These are phyloP conservation scores for Periconia sp. DNA, from an alignment of 2,329 filamentous ascomycete genomes.

Conservation along the genomic window DNA sequence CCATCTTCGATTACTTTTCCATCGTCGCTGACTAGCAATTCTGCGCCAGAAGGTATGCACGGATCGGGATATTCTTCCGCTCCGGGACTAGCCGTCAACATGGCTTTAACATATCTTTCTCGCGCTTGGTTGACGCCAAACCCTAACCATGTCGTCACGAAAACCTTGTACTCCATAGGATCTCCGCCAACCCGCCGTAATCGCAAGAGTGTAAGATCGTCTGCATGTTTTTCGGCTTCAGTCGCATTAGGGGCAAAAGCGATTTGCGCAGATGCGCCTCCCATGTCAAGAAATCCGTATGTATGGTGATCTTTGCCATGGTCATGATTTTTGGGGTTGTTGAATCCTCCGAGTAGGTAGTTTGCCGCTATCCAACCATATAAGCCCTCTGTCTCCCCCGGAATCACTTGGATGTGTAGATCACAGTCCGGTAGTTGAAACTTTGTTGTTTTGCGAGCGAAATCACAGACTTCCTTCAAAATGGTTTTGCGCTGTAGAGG, in stretches of 20 bases:
- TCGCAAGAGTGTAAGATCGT: conserved; percentile 84
- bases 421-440: conserved; percentile 90
- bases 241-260: conserved; percentile 94
- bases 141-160: conserved; percentile 94
- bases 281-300: conserved; percentile 98
- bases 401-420: conserved; percentile 88
- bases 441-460: conserved; percentile 72
- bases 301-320: conserved; percentile 90
- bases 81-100: conserved; percentile 67
- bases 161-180: conserved; percentile 80
- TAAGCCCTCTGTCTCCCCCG: conserved; percentile 90
- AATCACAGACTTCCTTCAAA: conserved; percentile 77
- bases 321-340: conserved; percentile 70
- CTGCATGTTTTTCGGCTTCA: conserved; percentile 83
- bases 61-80: conserved; percentile 80
- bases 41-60: conserved; percentile 79
- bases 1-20: conserved; percentile 60
- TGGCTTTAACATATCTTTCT: conserved; percentile 74
- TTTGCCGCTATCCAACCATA: conserved; percentile 99
- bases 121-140: conserved; percentile 77
- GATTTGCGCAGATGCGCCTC: conserved; percentile 94
- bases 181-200: conserved; percentile 81
- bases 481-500: conserved; percentile 71
- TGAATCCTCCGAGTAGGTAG: conserved; percentile 89
- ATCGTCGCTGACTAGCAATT: conserved; percentile 71